Percentiles rank a stretch among this genome's conserved stretches.
Conservation (phyloP, 306 rosid genomes). For the Acacia melanoxylon region DNA sequence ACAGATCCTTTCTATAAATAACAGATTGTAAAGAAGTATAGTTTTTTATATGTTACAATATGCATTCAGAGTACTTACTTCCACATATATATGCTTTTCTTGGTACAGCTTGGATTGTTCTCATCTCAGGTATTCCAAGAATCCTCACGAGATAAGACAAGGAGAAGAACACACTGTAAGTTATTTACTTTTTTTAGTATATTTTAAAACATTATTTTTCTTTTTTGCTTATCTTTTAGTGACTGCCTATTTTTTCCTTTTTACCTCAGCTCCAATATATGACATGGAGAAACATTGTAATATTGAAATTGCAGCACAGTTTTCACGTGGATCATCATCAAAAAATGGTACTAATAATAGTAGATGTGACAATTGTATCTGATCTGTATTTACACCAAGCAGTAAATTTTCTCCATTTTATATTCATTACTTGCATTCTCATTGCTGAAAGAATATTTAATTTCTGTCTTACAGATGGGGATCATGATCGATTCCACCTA, state of each 20-base stretch:
- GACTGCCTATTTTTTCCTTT: slow-evolving; percentile 29
- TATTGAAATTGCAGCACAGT: slow-evolving; percentile 79
- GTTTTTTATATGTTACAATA: background rate
- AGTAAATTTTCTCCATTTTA: background rate
- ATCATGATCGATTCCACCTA: slow-evolving; percentile 59
- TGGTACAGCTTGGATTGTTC: slow-evolving; percentile 92
- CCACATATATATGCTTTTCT: slow-evolving; percentile 35
- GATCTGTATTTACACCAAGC: slow-evolving; percentile 3
- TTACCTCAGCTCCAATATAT: slow-evolving; percentile 65
- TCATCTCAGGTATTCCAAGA: slow-evolving; percentile 97
- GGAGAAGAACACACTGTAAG: slow-evolving; percentile 83
- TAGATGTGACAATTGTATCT: background rate
- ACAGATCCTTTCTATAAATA: background rate
- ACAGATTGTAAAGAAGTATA: slow-evolving; percentile 5
- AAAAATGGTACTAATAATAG: slow-evolving; percentile 60
- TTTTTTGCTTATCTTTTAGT: slow-evolving; percentile 17
- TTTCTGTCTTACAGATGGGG: slow-evolving; percentile 51
- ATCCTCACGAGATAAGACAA: slow-evolving; percentile 67
- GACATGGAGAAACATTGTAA: slow-evolving; percentile 94
- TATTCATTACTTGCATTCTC: slow-evolving; percentile 11
- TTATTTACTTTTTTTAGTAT: slow-evolving; percentile 33
- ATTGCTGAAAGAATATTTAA: slow-evolving; percentile 5
- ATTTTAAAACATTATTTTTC: background rate
- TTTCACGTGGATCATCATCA: slow-evolving; percentile 65
- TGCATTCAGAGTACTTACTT: slow-evolving; percentile 41